Evolutionary conservation across 2,329 filamentous ascomycete genomes (phyloP).

Genomic region (Talaromyces atroroseus): DNA sequence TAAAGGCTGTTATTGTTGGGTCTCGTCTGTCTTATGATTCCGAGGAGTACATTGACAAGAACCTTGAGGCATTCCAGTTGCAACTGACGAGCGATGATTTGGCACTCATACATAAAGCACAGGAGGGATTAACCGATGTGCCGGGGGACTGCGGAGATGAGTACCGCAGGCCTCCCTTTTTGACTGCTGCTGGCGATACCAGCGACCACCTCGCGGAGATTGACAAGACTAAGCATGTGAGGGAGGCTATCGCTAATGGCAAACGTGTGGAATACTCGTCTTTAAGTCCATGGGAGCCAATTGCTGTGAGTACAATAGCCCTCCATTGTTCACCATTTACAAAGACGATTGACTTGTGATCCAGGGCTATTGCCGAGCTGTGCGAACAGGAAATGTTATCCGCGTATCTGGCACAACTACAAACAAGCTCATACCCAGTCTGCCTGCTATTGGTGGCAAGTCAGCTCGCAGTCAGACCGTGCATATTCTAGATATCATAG

Average conservation of each 20-base stretch:
- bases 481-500: background rate
- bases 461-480: background rate
- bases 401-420: background rate
- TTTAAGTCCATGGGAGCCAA: background rate
- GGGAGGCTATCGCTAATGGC: background rate
- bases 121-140: background rate
- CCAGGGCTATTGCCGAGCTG: background rate
- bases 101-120: background rate
- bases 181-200: background rate
- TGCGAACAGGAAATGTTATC: background rate
- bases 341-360: background rate
- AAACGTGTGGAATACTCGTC: background rate
- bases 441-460: background rate
- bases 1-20: background rate
- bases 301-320: background rate
- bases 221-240: background rate
- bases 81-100: background rate
- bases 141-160: slow-evolving; percentile 2
- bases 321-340: background rate
- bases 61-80: background rate
- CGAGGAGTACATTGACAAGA: background rate
- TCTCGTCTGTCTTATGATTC: background rate
- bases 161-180: slow-evolving; percentile 1
- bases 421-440: background rate
- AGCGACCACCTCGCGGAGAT: background rate